These are phyloP conservation scores for Prasinococcaceae sp. DNA, from an alignment of 139 green algal genomes.

Conservation along the genomic window DNA sequence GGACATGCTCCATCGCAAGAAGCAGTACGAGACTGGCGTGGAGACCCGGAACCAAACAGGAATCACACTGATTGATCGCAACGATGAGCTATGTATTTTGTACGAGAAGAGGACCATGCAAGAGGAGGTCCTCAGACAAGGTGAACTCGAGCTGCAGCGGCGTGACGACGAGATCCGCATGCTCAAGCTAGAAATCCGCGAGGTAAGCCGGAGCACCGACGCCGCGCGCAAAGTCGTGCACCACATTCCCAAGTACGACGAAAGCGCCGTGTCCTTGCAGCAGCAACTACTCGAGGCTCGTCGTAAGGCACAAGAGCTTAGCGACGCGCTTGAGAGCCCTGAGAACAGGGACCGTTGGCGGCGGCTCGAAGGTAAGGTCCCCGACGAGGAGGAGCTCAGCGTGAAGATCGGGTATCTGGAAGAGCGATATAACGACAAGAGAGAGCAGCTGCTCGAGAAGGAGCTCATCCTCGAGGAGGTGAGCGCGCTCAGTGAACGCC, in stretches of 20 bases:
- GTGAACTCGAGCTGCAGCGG: constrained; percentile 33
- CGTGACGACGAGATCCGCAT: constrained; percentile 50
- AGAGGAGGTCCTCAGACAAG: constrained; percentile 33
- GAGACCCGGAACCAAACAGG: constrained; percentile 48
- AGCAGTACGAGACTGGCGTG: constrained; percentile 40
- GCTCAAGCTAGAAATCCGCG: constrained; percentile 39
- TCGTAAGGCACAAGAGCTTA: constrained; percentile 39
- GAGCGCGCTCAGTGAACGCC: constrained; percentile 14
- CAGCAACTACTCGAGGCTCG: constrained; percentile 42
- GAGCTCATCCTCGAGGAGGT: constrained; percentile 66
- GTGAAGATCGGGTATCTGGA: constrained; percentile 34
- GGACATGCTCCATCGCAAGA: constrained; percentile 45
- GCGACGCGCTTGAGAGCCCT: constrained; percentile 49
- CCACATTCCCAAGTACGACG: constrained; percentile 36
- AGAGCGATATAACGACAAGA: constrained; percentile 54
- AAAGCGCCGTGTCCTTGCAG: constrained; percentile 37
- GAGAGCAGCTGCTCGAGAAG: constrained; percentile 62
- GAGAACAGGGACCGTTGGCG: constrained; percentile 43
- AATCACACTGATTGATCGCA: constrained; percentile 63
- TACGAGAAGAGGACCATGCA: constrained; percentile 65
- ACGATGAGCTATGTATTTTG: constrained; percentile 71
- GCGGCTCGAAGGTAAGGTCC: constrained; percentile 52
- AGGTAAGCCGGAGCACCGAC: constrained; percentile 38
- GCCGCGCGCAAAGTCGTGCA: constrained; percentile 34
- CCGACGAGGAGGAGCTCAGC: constrained; percentile 54